Evolutionary conservation across 176 grass and related monocot species (phyloP).

Genomic region (Aechmea fasciata): DNA sequence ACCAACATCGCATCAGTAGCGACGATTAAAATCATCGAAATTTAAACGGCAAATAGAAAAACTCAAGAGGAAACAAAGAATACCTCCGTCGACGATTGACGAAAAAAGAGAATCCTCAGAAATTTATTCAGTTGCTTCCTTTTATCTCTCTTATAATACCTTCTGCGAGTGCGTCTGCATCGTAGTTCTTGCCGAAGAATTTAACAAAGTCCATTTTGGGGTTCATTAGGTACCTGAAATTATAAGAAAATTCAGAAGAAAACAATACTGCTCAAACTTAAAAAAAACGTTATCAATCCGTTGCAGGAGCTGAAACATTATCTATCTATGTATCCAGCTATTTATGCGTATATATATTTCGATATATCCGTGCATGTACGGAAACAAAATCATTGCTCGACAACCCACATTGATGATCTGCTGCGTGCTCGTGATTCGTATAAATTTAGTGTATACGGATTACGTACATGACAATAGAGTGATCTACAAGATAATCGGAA

Average conservation of each 20-base stretch:
- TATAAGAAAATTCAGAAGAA: not conserved
- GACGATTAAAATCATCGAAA: too few species aligned
- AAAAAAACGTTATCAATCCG: not conserved
- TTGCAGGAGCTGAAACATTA: not conserved
- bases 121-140: slow-evolving; percentile 25
- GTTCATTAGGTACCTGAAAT: slow-evolving; percentile 74
- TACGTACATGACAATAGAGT: slow-evolving; percentile 95
- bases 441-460: not conserved
- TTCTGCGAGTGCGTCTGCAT: slow-evolving; percentile 53
- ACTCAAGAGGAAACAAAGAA: not conserved
- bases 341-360: too few species aligned
- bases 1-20: too few species aligned
- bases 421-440: not conserved
- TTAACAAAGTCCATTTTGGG: slow-evolving; percentile 58
- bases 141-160: slow-evolving; percentile 45
- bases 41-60: too few species aligned
- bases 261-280: not conserved
- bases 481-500: slow-evolving; percentile 94
- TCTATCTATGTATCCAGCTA: not conserved
- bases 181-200: slow-evolving; percentile 69
- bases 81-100: not conserved
- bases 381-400: not conserved
- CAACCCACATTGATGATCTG: not conserved
- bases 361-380: not conserved
- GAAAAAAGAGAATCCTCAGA: not conserved